These are phyloP conservation scores for Litsea cubeba DNA, from an alignment of 164 flowering plant genomes.

Conservation along the genomic window DNA sequence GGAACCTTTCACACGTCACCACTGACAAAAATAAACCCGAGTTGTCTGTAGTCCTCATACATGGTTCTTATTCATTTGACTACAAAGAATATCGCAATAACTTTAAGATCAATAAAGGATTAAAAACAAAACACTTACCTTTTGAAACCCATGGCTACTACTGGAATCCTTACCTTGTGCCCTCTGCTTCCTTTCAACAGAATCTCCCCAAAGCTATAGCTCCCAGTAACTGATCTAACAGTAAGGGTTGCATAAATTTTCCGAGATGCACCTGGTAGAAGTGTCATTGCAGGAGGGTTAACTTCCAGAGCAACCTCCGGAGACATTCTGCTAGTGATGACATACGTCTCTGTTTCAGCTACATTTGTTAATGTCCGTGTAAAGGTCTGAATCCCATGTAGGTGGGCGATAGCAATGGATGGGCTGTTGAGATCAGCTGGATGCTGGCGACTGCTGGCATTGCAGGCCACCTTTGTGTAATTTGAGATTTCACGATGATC, in stretches of 20 bases:
- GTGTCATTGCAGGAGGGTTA: conserved; percentile 80
- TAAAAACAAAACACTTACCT: conserved; percentile 25
- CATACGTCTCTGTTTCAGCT: conserved; percentile 75
- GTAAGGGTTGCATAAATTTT: conserved; percentile 65
- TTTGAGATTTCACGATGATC: conserved; percentile 59
- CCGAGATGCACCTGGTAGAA: conserved; percentile 58
- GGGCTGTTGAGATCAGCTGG: conserved; percentile 80
- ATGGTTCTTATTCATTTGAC: conserved; percentile 37
- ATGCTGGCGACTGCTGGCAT: conserved; percentile 46
- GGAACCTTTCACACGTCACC: not conserved
- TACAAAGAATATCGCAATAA: conserved; percentile 54
- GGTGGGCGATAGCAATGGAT: conserved; percentile 77
- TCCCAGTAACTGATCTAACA: conserved; percentile 62
- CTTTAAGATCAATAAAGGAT: not conserved
- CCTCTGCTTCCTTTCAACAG: conserved; percentile 89
- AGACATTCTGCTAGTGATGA: conserved; percentile 62
- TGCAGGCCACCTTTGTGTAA: conserved; percentile 63
- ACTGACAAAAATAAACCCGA: not conserved
- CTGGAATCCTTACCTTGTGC: conserved; percentile 88
- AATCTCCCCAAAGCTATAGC: conserved; percentile 81
- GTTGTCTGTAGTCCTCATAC: not conserved
- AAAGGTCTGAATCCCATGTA: conserved; percentile 60
- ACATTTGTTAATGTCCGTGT: conserved; percentile 84
- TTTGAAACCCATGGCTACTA: conserved; percentile 79
- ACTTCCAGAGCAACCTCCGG: conserved; percentile 74